These are phyloP conservation scores for Gossypium herbaceum DNA, from an alignment of 345 rosid species.

Conservation along the genomic window DNA sequence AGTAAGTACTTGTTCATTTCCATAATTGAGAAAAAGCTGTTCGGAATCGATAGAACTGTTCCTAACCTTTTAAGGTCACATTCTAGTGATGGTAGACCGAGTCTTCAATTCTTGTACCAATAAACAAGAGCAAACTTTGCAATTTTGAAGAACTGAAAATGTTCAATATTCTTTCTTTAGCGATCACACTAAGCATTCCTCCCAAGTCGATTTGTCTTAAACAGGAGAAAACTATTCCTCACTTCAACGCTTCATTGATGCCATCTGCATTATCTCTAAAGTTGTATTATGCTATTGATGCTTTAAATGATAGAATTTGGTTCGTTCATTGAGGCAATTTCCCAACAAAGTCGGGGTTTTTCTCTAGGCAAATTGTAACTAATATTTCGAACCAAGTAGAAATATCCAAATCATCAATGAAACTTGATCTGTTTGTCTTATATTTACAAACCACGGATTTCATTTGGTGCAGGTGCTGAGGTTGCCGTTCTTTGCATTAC, in stretches of 20 bases:
- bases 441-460: neutral
- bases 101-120: neutral
- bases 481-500: slow-evolving; percentile 97
- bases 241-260: no score
- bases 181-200: neutral
- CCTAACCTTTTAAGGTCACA: neutral
- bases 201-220: no score
- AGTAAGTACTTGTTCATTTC: neutral
- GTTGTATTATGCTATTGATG: neutral
- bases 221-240: no score
- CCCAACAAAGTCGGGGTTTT: neutral
- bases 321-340: neutral
- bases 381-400: neutral
- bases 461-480: slow-evolving; percentile 69
- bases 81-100: neutral
- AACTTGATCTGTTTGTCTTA: neutral
- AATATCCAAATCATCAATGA: neutral
- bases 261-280: neutral
- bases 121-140: neutral
- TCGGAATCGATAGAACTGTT: neutral
- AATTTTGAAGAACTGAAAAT: neutral
- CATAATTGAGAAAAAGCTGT: no score
- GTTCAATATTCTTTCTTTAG: neutral
- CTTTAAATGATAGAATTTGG: neutral
- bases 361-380: neutral